Evolutionary conservation across 2,329 filamentous ascomycete genomes (phyloP).

Genomic region (Monilinia fructigena): DNA sequence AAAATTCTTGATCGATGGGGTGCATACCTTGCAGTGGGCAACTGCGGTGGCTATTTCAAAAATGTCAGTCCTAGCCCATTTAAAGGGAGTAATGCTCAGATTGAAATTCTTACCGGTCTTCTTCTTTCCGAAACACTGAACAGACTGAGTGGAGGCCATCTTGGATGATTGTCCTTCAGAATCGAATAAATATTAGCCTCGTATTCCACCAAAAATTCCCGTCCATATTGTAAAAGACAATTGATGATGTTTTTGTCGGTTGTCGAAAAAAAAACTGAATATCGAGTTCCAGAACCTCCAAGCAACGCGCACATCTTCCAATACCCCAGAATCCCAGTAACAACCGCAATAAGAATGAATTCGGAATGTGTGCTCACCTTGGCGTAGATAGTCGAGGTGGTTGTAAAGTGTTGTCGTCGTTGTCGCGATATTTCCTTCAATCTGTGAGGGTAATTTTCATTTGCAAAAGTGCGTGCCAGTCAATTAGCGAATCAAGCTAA

Average conservation of each 20-base stretch:
- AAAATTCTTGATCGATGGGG: neutral
- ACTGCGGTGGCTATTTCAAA: slow-evolving; percentile 60
- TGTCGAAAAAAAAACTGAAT: slow-evolving; percentile 3
- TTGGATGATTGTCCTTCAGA: slow-evolving; percentile 26
- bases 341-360: neutral
- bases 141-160: slow-evolving; percentile 68
- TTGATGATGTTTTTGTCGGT: neutral
- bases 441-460: slow-evolving; percentile 20
- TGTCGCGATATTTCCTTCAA: slow-evolving; percentile 23
- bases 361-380: slow-evolving; percentile 21
- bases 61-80: slow-evolving; percentile 39
- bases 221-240: neutral
- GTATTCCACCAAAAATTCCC: slow-evolving; percentile 7
- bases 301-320: slow-evolving; percentile 8
- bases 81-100: slow-evolving; percentile 12
- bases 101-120: slow-evolving; percentile 52
- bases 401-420: slow-evolving; percentile 26
- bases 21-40: slow-evolving; percentile 73
- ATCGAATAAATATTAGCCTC: slow-evolving; percentile 19
- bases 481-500: slow-evolving; percentile 23
- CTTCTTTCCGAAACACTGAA: slow-evolving; percentile 99
- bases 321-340: neutral
- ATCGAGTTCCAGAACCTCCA: slow-evolving; percentile 15
- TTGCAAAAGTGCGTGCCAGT: slow-evolving; percentile 23
- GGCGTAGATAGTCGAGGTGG: slow-evolving; percentile 24